A percentile compares a stretch with the other conserved stretches of the same genome.
Evolutionary conservation across 495 filamentous ascomycete species (phyloP).

Genomic region (Bacidia rubella): DNA sequence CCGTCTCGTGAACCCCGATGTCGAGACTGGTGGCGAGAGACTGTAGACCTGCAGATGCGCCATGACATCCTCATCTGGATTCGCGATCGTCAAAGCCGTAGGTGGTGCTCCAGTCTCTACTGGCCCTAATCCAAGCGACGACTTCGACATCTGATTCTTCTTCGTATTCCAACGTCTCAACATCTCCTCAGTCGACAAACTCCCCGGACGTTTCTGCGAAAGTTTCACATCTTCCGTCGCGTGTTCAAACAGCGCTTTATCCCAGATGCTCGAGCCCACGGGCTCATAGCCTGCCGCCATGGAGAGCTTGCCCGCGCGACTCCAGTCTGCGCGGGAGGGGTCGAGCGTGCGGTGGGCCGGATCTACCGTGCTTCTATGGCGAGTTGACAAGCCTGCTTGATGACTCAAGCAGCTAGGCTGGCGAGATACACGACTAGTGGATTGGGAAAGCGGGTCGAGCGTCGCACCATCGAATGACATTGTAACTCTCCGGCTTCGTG

Average conservation of each 20-base stretch:
- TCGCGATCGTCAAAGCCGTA: not conserved
- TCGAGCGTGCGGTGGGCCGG: not conserved
- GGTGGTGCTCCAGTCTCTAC: not conserved
- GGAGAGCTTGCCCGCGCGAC: not conserved
- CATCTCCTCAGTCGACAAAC: slow-evolving; percentile 2
- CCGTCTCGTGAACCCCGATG: not conserved
- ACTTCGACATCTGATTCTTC: not conserved
- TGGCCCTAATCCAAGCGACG: not conserved
- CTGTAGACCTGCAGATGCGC: slow-evolving; percentile 8
- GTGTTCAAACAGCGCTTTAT: slow-evolving; percentile 12
- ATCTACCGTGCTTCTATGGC: not conserved
- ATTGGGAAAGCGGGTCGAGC: too few species aligned
- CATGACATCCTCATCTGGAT: slow-evolving; percentile 3
- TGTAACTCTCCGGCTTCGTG: slow-evolving; percentile 7
- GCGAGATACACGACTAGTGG: too few species aligned
- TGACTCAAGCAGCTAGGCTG: not conserved
- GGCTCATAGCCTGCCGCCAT: slow-evolving; percentile 1
- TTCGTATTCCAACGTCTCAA: not conserved
- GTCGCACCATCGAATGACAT: too few species aligned
- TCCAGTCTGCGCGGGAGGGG: not conserved
- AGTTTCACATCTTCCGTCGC: slow-evolving; percentile 7
- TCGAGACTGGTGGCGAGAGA: not conserved
- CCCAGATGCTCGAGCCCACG: slow-evolving; percentile 6
- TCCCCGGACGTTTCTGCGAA: slow-evolving; percentile 9
- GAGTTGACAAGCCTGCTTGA: too few species aligned